These are phyloP conservation scores for Aspergillus sparsus DNA, from an alignment of 495 filamentous ascomycete species.

Conservation along the genomic window DNA sequence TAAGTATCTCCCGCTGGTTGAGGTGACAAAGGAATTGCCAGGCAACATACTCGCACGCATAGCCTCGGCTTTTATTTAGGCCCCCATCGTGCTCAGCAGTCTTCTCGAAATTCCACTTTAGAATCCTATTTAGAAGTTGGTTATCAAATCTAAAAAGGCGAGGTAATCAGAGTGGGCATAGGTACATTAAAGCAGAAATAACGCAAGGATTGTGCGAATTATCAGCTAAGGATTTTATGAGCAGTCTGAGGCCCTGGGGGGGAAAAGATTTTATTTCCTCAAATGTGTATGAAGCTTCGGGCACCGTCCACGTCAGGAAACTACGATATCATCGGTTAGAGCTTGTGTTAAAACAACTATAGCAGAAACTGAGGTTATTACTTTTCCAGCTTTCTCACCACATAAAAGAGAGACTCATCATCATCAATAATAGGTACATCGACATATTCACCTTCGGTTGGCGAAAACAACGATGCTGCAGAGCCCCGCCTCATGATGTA, in stretches of 20 bases:
- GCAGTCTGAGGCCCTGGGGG: constrained; percentile 61
- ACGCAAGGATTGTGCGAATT: constrained; percentile 71
- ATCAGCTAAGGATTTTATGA: constrained; percentile 66
- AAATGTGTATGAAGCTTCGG: constrained; percentile 68
- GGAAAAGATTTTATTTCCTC: constrained; percentile 74
- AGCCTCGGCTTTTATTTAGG: constrained; percentile 72
- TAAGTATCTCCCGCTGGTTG: constrained; percentile 77
- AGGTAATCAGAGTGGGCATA: background rate
- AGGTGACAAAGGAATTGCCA: constrained; percentile 83
- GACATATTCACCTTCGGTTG: constrained; percentile 23
- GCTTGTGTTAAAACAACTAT: background rate
- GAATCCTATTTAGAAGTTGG: constrained; percentile 51
- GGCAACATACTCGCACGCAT: constrained; percentile 88
- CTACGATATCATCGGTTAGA: constrained; percentile 36
- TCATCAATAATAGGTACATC: constrained; percentile 63
- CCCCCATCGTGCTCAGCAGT: constrained; percentile 65
- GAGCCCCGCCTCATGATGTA: constrained; percentile 15
- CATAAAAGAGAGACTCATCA: constrained; percentile 62
- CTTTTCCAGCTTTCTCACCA: constrained; percentile 70
- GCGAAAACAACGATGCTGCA: constrained; percentile 18
- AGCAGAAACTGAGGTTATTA: constrained; percentile 33
- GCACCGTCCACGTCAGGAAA: constrained; percentile 64
- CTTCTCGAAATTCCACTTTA: constrained; percentile 75
- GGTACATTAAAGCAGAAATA: constrained; percentile 73
- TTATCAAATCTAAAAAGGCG: constrained; percentile 4